A percentile compares a stretch with the other conserved stretches of the same genome.
phyloP scores from a whole-genome alignment of 2,329 filamentous ascomycete genomes.

The Trichoderma sp. region DNA sequence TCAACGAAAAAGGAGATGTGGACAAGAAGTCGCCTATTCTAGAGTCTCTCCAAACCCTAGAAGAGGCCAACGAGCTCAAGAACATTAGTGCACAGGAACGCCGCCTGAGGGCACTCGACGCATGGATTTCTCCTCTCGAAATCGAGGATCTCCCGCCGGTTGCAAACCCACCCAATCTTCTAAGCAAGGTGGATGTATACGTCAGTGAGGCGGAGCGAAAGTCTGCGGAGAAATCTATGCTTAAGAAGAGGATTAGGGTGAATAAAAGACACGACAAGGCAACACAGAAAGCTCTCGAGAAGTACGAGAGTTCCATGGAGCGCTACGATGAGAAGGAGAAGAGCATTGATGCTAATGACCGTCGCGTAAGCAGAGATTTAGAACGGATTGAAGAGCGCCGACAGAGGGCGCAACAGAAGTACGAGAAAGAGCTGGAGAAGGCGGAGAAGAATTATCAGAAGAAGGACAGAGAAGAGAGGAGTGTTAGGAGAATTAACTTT shows the following conservation, averaged over 20 bases:
- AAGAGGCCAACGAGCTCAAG: background rate
- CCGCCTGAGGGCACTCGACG: background rate
- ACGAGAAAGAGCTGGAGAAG: background rate
- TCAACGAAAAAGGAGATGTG: background rate
- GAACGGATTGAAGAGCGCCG: background rate
- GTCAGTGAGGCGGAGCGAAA: background rate
- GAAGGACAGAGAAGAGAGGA: background rate
- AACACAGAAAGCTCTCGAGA: background rate
- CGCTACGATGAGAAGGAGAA: background rate
- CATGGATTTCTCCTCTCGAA: background rate
- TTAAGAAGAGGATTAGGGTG: background rate
- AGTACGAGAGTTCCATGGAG: background rate
- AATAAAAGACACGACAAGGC: background rate
- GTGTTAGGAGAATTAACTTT: background rate
- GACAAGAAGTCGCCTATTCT: background rate
- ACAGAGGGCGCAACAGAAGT: background rate
- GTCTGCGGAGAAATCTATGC: conserved; percentile 1
- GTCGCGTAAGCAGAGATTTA: background rate
- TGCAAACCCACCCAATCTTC: background rate
- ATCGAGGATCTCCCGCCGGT: background rate
- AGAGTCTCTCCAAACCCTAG: background rate
- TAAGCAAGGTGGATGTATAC: background rate
- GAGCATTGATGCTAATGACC: background rate
- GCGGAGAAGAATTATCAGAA: background rate
- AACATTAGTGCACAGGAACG: background rate